These are phyloP conservation scores for Aureobasidium leucospermi DNA, from an alignment of 2,329 filamentous ascomycete genomes.

Conservation along the genomic window DNA sequence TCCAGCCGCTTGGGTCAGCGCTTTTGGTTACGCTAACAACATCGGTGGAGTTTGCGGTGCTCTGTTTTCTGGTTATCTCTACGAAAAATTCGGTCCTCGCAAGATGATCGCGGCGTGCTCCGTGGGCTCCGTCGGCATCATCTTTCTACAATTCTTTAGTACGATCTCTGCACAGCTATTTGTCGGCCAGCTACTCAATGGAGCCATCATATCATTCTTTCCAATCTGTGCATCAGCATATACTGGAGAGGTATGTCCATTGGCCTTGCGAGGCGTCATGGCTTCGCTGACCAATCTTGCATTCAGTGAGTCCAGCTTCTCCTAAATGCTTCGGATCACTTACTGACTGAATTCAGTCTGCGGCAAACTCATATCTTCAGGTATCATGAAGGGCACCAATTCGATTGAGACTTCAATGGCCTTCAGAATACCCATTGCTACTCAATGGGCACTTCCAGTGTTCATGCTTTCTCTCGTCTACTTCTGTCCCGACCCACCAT, in stretches of 20 bases:
- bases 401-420: conserved; percentile 32
- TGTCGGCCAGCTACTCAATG: conserved; percentile 7
- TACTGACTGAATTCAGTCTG: conserved; percentile 34
- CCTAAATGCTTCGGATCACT: too few relatives aligned
- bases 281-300: conserved; percentile 56
- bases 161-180: conserved; percentile 3
- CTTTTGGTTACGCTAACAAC: conserved; percentile 12
- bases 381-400: conserved; percentile 31
- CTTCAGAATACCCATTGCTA: conserved; percentile 37
- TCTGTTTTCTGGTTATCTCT: not conserved
- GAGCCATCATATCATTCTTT: conserved; percentile 32
- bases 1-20: conserved; percentile 12
- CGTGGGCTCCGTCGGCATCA: not conserved
- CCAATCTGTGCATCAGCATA: conserved; percentile 54
- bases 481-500: conserved; percentile 28
- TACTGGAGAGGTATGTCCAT: conserved; percentile 57
- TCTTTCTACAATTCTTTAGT: conserved; percentile 10
- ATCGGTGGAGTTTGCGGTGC: conserved; percentile 7
- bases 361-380: conserved; percentile 50
- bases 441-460: conserved; percentile 37
- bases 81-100: conserved; percentile 11
- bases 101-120: conserved; percentile 12
- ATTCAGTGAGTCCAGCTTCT: conserved; percentile 29
- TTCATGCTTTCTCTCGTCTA: conserved; percentile 29
- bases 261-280: conserved; percentile 50